Base-by-base conservation (phyloP, 2,329 filamentous ascomycete species). In the Epichloe elymi region DNA sequence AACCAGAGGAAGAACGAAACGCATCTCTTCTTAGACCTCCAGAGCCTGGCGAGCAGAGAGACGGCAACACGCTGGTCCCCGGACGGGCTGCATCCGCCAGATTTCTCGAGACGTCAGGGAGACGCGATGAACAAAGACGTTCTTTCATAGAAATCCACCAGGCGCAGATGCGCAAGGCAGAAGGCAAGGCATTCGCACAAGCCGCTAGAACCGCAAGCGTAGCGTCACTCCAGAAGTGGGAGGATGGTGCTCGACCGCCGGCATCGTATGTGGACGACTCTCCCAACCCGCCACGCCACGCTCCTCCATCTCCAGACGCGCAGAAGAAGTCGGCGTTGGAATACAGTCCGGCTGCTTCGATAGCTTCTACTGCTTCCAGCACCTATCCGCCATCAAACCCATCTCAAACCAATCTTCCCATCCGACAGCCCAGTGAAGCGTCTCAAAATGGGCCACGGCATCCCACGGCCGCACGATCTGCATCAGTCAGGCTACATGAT, bases 121-220 rank as follows among this genome's bases (percentile, higher is more conserved):
- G 63, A 11, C 71, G 70, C 33, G 74, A 80, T 54, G 77, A 80
- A 26, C 73, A 74, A 43, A 70, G 78, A 48, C 73, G 70, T 52
- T 81, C 78, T 0, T 79, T 77, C 56, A 79, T 82, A 51, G 78
- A 77, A 61, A 70, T 71, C 17, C 77, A 77, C 56, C 76, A 74
- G 59, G 78, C 78, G 4, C 70, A 82, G 59, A 81, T 83, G 74
- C 73, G 78, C 38, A 67, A 75, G 57, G 78, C 75, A 5, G 80
- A 83, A 60, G 80, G 77, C 2, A 70, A 71, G 58, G 79, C 78
- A 7, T 74, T 83, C 55, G 72, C 77, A 7, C 71, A 76, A 53
- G 77, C 77, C 46, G 64, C 59, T 49, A 64, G 58, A 38, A 63
- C 58, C 44, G 63, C 61, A 54, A 69, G 61, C 52, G 62, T 60